Conservation (phyloP, 805 yeast genomes). For the Zygotorulaspora florentina region DNA sequence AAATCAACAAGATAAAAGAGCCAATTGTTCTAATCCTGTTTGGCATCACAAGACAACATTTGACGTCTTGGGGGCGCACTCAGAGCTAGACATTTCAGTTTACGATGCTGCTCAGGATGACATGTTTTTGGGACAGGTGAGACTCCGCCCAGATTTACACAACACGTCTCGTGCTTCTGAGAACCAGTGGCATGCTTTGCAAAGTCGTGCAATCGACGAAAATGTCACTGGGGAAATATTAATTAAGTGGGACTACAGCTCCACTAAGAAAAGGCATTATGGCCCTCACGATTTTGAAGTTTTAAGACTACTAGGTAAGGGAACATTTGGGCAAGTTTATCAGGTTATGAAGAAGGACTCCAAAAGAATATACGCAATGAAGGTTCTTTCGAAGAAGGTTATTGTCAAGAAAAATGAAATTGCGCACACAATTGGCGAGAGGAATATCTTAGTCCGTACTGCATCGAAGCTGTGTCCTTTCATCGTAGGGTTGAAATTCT, state of each 20-base stretch:
- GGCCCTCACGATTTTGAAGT: constrained; percentile 96
- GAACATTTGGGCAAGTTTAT: constrained; percentile 96
- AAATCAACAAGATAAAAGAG: constrained; percentile 20
- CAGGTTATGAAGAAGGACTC: constrained; percentile 93
- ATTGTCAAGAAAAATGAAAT: constrained; percentile 96
- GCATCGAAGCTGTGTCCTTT: constrained; percentile 86
- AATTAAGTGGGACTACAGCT: constrained; percentile 67
- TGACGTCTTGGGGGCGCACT: constrained; percentile 80
- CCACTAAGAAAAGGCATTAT: constrained; percentile 66
- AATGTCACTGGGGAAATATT: constrained; percentile 72
- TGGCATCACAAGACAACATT: constrained; percentile 94
- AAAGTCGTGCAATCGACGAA: constrained; percentile 72
- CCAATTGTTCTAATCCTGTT: constrained; percentile 49
- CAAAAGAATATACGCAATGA: constrained; percentile 92
- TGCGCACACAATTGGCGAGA: constrained; percentile 96
- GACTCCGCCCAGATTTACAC: constrained; percentile 57
- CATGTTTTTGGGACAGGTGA: constrained; percentile 78
- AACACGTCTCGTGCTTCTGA: constrained; percentile 36
- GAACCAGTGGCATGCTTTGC: constrained; percentile 71
- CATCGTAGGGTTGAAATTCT: constrained; percentile 91
- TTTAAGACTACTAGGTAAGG: constrained; percentile 84
- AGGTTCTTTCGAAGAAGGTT: constrained; percentile 87
- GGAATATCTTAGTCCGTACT: constrained; percentile 90
- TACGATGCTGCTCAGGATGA: constrained; percentile 84
- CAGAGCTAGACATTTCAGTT: constrained; percentile 84